A percentile compares a stretch with the other conserved stretches of the same genome.
Conservation (phyloP, 768 basidiomycete species). For the Russula vinacea region DNA sequence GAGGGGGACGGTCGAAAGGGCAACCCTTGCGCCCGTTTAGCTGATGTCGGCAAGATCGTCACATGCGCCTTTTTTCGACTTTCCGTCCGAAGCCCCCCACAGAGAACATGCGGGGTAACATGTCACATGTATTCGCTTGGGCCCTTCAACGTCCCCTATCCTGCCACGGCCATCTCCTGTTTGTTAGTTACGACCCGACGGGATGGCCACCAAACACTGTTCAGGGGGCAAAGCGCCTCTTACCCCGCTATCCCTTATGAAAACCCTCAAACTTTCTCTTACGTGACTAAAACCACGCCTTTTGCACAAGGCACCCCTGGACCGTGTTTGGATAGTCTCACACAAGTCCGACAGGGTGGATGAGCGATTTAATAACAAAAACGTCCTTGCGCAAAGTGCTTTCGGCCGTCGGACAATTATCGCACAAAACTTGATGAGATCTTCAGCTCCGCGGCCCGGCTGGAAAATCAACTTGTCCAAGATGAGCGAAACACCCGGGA, state of each 20-base stretch:
- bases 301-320: constrained; percentile 16
- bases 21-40: constrained; percentile 21
- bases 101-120: constrained; percentile 25
- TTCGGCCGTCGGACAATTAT: constrained; percentile 17
- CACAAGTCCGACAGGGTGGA: constrained; percentile 9
- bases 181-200: constrained; percentile 16
- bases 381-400: not conserved
- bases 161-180: constrained; percentile 13
- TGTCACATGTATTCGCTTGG: constrained; percentile 18
- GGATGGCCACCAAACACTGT: not conserved
- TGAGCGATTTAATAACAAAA: constrained; percentile 12
- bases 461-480: not conserved
- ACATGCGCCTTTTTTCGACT: constrained; percentile 19
- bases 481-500: not conserved
- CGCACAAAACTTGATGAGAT: constrained; percentile 12
- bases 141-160: constrained; percentile 1
- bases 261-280: constrained; percentile 20
- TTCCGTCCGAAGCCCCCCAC: constrained; percentile 14
- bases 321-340: not conserved
- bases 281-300: constrained; percentile 20
- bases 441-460: constrained; percentile 15
- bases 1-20: constrained; percentile 4
- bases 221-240: constrained; percentile 16
- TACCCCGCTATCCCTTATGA: constrained; percentile 11
- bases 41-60: constrained; percentile 18